A percentile compares a stretch with the other conserved stretches of the same genome.
phyloP scores from a whole-genome alignment of 345 rosid species.

The Eucalyptus paniculata region DNA sequence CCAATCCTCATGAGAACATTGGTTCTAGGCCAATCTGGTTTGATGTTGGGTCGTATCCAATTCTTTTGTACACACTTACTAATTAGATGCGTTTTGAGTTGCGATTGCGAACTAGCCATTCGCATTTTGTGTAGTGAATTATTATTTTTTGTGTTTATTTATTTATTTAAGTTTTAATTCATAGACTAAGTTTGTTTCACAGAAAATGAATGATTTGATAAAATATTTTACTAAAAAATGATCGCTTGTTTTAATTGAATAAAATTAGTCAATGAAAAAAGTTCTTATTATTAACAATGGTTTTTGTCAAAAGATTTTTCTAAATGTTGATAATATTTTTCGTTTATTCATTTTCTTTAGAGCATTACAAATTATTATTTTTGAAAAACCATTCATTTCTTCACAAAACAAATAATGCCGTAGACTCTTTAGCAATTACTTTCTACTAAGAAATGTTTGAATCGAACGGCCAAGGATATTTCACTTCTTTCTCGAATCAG shows the following conservation, averaged over 20 bases:
- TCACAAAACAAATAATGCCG: too few relatives aligned
- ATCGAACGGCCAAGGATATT: neutral
- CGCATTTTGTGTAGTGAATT: neutral
- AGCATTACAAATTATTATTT: too few relatives aligned
- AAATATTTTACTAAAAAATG: too few relatives aligned
- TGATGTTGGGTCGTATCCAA: too few relatives aligned
- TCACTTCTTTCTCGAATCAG: neutral
- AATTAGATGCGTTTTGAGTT: fast-evolving
- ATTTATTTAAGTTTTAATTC: neutral
- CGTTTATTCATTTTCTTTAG: fast-evolving
- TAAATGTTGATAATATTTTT: neutral
- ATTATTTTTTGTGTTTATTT: neutral
- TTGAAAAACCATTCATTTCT: too few relatives aligned
- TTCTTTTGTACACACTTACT: too few relatives aligned
- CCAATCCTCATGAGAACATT: too few relatives aligned
- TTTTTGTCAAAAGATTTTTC: neutral
- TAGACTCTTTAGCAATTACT: neutral
- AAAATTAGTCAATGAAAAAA: too few relatives aligned
- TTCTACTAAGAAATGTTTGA: neutral
- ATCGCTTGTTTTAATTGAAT: too few relatives aligned
- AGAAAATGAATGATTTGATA: neutral
- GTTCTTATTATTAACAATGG: neutral
- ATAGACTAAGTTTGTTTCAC: neutral
- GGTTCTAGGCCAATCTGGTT: too few relatives aligned
- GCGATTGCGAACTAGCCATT: neutral